These are phyloP conservation scores for Mycena capillaripes DNA, from an alignment of 768 basidiomycete genomes.

Conservation along the genomic window DNA sequence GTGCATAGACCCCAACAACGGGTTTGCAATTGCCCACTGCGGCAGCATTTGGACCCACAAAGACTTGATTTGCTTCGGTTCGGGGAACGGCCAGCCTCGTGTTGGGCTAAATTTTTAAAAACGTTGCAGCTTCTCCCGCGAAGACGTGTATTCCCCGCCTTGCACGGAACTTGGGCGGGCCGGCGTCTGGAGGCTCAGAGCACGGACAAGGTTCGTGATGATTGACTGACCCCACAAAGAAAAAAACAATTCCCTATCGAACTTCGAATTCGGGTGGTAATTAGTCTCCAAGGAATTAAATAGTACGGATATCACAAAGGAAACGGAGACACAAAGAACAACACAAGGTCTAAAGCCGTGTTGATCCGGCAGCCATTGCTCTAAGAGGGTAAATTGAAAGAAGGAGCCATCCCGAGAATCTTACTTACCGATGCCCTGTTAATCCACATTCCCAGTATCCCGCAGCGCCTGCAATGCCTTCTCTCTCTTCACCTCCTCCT, in stretches of 20 bases:
- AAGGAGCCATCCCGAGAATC: neutral
- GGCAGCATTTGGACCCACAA: neutral
- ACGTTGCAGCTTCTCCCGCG: neutral
- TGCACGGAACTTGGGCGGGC: neutral
- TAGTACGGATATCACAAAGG: too few relatives aligned
- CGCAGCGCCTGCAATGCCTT: neutral
- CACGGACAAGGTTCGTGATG: too few relatives aligned
- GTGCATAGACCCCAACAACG: neutral
- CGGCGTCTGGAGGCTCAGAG: too few relatives aligned
- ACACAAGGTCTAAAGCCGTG: too few relatives aligned
- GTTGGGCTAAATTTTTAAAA: neutral
- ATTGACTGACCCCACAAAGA: too few relatives aligned
- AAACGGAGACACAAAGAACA: too few relatives aligned
- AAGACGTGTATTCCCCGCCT: neutral
- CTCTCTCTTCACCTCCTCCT: neutral
- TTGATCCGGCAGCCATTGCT: too few relatives aligned
- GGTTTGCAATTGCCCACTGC: neutral
- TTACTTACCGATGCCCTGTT: neutral
- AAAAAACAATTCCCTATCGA: too few relatives aligned
- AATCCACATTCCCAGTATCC: neutral
- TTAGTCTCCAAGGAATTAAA: too few relatives aligned
- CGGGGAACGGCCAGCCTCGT: neutral
- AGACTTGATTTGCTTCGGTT: too few relatives aligned
- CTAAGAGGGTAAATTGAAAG: neutral
- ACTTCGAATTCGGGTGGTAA: too few relatives aligned